These are phyloP conservation scores for Obba rivulosa DNA, from an alignment of 768 basidiomycete genomes.

Conservation along the genomic window DNA sequence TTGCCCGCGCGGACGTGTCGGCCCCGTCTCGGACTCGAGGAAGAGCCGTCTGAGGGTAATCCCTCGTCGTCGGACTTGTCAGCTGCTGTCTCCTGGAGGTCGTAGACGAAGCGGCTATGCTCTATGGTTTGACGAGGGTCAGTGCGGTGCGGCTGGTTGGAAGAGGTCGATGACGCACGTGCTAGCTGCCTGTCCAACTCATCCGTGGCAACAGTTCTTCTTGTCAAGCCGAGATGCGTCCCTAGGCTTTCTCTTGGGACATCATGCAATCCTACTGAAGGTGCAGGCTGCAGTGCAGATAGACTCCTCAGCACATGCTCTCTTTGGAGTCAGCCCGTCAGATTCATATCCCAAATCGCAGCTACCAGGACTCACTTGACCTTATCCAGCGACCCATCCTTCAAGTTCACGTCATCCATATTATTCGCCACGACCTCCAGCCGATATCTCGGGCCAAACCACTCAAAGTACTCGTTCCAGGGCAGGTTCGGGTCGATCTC, in stretches of 20 bases:
- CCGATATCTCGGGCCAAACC: conserved; percentile 96
- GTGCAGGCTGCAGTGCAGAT: conserved; percentile 60
- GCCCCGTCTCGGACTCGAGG: background rate
- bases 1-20: too few species aligned
- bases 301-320: conserved; percentile 48
- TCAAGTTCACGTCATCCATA: conserved; percentile 89
- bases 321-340: conserved; percentile 24
- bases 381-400: conserved; percentile 72
- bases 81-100: conserved; percentile 22
- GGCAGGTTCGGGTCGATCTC: conserved; percentile 76
- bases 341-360: background rate
- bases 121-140: background rate
- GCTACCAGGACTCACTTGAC: conserved; percentile 51
- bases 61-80: conserved; percentile 18
- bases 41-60: conserved; percentile 37
- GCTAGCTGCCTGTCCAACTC: conserved; percentile 64
- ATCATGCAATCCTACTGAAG: conserved; percentile 82
- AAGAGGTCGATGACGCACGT: conserved; percentile 42
- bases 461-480: conserved; percentile 91
- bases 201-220: conserved; percentile 42
- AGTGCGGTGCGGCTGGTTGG: background rate
- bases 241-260: conserved; percentile 70
- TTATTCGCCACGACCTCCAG: conserved; percentile 90
- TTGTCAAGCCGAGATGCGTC: conserved; percentile 49
- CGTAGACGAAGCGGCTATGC: conserved; percentile 62